Percentiles rank a stretch among this genome's conserved stretches.
These are phyloP conservation scores for Daldinia sp. DNA, from an alignment of 2,329 filamentous ascomycete species.

Conservation along the genomic window DNA sequence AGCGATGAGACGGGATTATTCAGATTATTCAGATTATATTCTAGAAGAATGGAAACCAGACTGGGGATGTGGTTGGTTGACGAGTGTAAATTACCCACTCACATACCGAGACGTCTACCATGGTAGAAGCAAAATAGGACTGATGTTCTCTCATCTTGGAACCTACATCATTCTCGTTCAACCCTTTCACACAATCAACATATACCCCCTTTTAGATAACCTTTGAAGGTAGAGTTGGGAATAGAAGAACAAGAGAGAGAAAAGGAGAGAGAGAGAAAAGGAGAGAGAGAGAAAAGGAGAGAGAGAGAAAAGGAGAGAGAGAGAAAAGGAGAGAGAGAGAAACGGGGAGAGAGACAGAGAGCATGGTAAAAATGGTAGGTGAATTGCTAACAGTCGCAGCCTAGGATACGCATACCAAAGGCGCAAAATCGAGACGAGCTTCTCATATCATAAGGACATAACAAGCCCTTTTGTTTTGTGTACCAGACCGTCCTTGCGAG, in stretches of 20 bases:
- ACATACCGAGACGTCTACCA: background rate
- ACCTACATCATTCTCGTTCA: background rate
- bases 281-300: no score
- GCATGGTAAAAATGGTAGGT: constrained; percentile 2
- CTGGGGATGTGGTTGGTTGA: background rate
- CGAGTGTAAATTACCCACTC: background rate
- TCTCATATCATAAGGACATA: background rate
- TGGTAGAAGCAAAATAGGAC: background rate
- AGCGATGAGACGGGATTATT: background rate
- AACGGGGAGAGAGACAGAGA: no score
- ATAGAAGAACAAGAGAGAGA: background rate
- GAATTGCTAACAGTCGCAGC: constrained; percentile 10
- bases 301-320: no score
- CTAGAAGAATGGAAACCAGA: background rate
- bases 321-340: no score
- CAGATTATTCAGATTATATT: background rate
- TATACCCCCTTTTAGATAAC: no score
- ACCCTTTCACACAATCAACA: background rate
- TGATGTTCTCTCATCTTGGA: background rate
- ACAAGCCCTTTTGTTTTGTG: background rate
- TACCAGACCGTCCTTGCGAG: background rate
- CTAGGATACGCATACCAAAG: background rate
- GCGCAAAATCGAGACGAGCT: constrained; percentile 5
- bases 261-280: no score
- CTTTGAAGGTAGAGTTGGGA: no score